Conservation (phyloP, 1,284 basidiomycete genomes). For the Leccinum subatratum region DNA sequence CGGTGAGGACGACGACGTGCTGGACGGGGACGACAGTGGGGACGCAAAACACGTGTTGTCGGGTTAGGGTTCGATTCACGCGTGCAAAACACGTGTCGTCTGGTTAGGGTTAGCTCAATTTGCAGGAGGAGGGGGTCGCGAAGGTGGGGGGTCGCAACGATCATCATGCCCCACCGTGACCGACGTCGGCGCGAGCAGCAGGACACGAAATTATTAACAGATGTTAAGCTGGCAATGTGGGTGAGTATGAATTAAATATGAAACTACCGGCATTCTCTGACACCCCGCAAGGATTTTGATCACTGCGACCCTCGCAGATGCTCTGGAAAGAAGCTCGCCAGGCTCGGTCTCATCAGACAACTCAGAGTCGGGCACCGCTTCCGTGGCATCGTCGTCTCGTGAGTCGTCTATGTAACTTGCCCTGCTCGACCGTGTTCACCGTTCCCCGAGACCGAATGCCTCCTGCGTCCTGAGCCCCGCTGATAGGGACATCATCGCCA, state of each 20-base stretch:
- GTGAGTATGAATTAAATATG: not conserved
- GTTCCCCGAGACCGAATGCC: conserved; percentile 71
- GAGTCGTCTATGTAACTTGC: conserved; percentile 31
- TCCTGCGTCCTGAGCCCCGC: conserved; percentile 59
- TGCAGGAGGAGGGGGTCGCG: not conserved
- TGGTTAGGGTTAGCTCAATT: not conserved
- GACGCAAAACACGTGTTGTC: conserved; percentile 29
- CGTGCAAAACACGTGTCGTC: not conserved
- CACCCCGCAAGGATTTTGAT: conserved; percentile 74
- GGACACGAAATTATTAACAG: not conserved
- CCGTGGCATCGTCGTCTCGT: conserved; percentile 91
- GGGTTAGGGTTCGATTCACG: conserved; percentile 27
- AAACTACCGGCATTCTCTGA: not conserved
- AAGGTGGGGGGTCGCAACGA: not conserved
- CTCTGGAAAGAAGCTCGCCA: conserved; percentile 89
- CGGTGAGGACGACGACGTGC: conserved; percentile 24
- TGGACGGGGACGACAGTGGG: conserved; percentile 22
- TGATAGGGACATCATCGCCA: conserved; percentile 58
- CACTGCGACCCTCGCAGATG: conserved; percentile 95
- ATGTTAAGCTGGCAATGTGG: not conserved
- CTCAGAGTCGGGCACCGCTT: conserved; percentile 85
- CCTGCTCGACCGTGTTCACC: not conserved
- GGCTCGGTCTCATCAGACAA: conserved; percentile 81
- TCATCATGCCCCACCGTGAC: not conserved
- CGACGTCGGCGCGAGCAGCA: not conserved